Evolutionary conservation across 257 asterid genomes (phyloP), one percentile per base, ranked within the genome.

Genomic region (Paulownia fortunei): DNA sequence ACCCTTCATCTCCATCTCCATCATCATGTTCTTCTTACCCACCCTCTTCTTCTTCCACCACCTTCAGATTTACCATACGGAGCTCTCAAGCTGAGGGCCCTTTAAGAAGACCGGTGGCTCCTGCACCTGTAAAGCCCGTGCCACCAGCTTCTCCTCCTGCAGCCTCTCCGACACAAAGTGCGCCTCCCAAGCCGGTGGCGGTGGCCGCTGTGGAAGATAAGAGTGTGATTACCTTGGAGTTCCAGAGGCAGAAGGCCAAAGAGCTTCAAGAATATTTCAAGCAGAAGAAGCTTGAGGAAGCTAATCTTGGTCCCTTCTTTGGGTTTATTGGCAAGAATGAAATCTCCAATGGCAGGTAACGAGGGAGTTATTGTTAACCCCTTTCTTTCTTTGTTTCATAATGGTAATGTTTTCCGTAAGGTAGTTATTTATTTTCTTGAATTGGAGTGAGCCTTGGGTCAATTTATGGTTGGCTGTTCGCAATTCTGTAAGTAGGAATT

Each of bases 221-320:
- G 77, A 79, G 79, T 84, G 88, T 79, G 82, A 74, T 90, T 44
- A 96, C 97, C 18, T 10, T 92, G 87, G 98, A 93, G 84, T 92
- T 96, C 44, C 99, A 96, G 88, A 96, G 99, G 86, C 92, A 88
- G 86, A 96, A 88, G 86, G 99, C 99, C 2, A 96, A 88, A 86
- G 99, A 90, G 86, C 89, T 96, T 67, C 98, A 89, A 81, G 97
- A 89, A 19, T 93, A 96, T 71, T 96, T 96, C 85, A 96, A 85
- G 91, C 84, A 90, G 96, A 96, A 92, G 93, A 96, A 93, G 82
- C 89, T 94, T 52, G 96, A 89, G 76, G 91, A 83, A 51, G 97
- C 91, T 79, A 54, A 86, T 89, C 96, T 90, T 80, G 97, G 97
- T 30, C 99, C 99, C 59, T 88, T 94, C 83, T 93, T 96, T 82